Percentiles rank a stretch among this genome's conserved stretches.
phyloP scores from a whole-genome alignment of 371 early-diverging fungal species.

The Sporodiniella umbellata region DNA sequence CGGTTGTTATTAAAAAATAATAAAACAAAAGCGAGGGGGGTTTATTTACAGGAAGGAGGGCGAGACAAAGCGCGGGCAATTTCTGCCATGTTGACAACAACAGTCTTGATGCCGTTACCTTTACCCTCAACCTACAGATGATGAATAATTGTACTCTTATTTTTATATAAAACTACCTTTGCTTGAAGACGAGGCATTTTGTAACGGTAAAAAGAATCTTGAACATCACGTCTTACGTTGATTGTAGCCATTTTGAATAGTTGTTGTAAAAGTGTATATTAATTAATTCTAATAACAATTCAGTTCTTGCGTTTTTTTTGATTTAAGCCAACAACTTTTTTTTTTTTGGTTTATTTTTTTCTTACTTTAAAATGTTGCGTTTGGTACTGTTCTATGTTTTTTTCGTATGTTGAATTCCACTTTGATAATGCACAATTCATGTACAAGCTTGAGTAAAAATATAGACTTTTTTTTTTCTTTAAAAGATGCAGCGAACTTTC shows the following conservation, averaged over 20 bases:
- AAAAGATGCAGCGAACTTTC: background rate
- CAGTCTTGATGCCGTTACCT: slow-evolving; percentile 99
- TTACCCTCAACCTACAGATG: slow-evolving; percentile 91
- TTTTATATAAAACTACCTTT: slow-evolving; percentile 53
- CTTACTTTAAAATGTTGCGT: slow-evolving; percentile 47
- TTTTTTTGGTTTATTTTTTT: slow-evolving; percentile 15
- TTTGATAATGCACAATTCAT: slow-evolving; percentile 46
- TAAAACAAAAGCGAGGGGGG: too few species aligned
- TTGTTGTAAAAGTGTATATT: slow-evolving; percentile 8
- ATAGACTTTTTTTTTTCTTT: slow-evolving; percentile 8
- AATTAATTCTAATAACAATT: slow-evolving; percentile 3
- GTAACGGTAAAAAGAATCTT: slow-evolving; percentile 98
- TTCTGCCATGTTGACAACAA: slow-evolving; percentile 97
- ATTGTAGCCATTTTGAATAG: slow-evolving; percentile 69
- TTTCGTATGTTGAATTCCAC: slow-evolving; percentile 39
- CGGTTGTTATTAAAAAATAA: too few species aligned
- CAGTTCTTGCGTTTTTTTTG: too few species aligned
- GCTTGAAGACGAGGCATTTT: slow-evolving; percentile 96
- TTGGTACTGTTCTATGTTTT: slow-evolving; percentile 42
- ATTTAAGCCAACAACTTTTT: slow-evolving; percentile 17
- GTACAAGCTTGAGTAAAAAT: slow-evolving; percentile 29
- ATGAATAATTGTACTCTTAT: background rate
- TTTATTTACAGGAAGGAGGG: slow-evolving; percentile 83
- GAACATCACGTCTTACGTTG: slow-evolving; percentile 84
- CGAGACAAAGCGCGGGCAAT: slow-evolving; percentile 91